Evolutionary conservation across 148 eudicot species (phyloP).

Genomic region (Chenopodium berlandieri): DNA sequence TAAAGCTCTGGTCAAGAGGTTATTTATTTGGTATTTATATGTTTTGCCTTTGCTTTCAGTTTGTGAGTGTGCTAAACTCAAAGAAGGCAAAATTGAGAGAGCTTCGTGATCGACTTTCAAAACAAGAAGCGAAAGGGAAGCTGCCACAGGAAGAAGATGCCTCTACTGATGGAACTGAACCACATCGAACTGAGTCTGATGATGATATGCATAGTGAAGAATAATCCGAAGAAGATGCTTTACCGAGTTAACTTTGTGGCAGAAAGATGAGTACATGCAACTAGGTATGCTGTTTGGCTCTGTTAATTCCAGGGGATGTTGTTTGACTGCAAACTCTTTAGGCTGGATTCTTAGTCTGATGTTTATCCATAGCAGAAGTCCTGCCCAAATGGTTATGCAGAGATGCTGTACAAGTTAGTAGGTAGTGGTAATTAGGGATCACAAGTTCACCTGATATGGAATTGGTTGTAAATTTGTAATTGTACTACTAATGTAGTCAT

Average conservation of each 20-base stretch:
- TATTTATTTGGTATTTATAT: not conserved
- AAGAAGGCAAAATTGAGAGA: constrained; percentile 92
- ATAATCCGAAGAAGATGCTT: constrained; percentile 31
- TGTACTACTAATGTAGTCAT: not conserved
- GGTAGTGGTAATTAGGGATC: not conserved
- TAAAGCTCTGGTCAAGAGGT: not conserved
- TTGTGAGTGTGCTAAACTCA: constrained; percentile 74
- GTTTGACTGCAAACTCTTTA: not conserved
- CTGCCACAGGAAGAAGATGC: constrained; percentile 54
- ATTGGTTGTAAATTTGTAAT: not conserved
- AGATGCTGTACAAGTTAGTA: too few species aligned
- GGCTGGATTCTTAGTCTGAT: not conserved
- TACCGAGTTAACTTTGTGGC: constrained; percentile 34
- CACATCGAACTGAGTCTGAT: constrained; percentile 48
- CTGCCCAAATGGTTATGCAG: not conserved
- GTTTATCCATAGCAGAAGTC: not conserved
- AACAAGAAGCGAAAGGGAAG: constrained; percentile 39
- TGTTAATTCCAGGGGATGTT: not conserved
- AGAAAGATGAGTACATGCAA: constrained; percentile 42
- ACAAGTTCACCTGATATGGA: not conserved
- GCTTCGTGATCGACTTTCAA: constrained; percentile 60
- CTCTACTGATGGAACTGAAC: constrained; percentile 65
- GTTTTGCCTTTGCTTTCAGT: constrained; percentile 41
- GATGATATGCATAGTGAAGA: constrained; percentile 34
- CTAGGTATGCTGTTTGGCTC: not conserved